These are phyloP conservation scores for Sisymbrium irio DNA, from an alignment of 345 rosid species.

Conservation along the genomic window DNA sequence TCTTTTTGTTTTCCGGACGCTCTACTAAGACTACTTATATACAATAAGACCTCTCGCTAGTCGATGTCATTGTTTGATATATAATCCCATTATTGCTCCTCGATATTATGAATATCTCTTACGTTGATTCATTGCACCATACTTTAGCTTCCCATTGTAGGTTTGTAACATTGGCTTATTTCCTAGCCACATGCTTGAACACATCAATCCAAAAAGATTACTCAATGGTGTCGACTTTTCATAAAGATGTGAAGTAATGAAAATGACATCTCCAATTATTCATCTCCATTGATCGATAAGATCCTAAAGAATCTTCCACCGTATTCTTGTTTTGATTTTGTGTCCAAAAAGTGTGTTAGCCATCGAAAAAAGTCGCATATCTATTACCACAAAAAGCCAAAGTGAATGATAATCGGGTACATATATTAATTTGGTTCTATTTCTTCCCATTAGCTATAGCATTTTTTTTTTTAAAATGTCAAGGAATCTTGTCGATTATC, in stretches of 20 bases:
- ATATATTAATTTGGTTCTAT: neutral
- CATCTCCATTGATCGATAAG: constrained; percentile 16
- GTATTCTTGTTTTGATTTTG: neutral
- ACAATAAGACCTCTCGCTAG: neutral
- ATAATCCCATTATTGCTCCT: neutral
- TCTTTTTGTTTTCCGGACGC: neutral
- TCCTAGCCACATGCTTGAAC: constrained; percentile 13
- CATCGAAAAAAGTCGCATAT: neutral
- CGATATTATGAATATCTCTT: neutral
- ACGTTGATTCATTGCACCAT: neutral
- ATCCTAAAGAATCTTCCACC: constrained; percentile 31
- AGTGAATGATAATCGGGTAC: neutral
- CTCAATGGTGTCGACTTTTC: constrained; percentile 15
- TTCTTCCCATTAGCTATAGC: constrained; percentile 1
- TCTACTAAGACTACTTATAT: neutral
- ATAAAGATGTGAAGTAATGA: constrained; percentile 12
- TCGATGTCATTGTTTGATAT: neutral
- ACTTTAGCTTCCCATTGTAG: neutral
- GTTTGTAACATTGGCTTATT: constrained; percentile 1
- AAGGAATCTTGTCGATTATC: constrained; percentile 9
- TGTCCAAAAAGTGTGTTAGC: constrained; percentile 8
- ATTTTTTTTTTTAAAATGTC: neutral
- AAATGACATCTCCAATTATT: constrained; percentile 16
- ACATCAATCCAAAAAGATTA: neutral
- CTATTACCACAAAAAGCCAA: constrained; percentile 16